Conservation (phyloP, 2,329 filamentous ascomycete species). For the Neonectria magnoliae region DNA sequence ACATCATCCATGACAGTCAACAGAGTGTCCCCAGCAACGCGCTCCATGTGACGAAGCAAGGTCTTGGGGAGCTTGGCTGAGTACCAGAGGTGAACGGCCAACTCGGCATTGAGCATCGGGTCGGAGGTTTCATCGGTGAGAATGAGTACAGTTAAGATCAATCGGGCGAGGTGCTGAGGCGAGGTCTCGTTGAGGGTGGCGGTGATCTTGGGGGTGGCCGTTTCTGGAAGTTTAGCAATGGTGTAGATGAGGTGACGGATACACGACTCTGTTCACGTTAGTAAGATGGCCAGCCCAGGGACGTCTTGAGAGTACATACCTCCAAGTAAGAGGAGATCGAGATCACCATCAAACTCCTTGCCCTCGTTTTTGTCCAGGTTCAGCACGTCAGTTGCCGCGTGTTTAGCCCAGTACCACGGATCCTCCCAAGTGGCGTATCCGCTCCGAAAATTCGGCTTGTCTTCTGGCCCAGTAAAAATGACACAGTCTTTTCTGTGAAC, state of each 20-base stretch:
- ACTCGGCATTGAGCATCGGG: slow-evolving; percentile 34
- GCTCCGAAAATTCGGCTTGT: background rate
- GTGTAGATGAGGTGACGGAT: slow-evolving; percentile 43
- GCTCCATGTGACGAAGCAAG: slow-evolving; percentile 22
- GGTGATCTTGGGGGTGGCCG: slow-evolving; percentile 24
- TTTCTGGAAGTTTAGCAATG: slow-evolving; percentile 32
- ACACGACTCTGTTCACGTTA: slow-evolving; percentile 27
- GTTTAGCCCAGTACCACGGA: slow-evolving; percentile 28
- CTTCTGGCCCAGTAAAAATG: no score
- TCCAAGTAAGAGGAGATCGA: slow-evolving; percentile 38
- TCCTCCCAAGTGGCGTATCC: background rate
- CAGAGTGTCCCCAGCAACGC: slow-evolving; percentile 10
- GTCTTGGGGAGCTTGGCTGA: slow-evolving; percentile 31
- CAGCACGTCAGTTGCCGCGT: slow-evolving; percentile 40
- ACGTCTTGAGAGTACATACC: slow-evolving; percentile 13
- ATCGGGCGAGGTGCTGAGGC: slow-evolving; percentile 3
- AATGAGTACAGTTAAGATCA: slow-evolving; percentile 26
- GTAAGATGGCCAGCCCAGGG: background rate
- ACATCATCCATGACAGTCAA: slow-evolving; percentile 11
- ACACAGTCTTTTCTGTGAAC: slow-evolving; percentile 23
- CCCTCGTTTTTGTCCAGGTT: slow-evolving; percentile 43
- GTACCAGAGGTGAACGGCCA: slow-evolving; percentile 42
- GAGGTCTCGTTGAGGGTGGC: slow-evolving; percentile 24
- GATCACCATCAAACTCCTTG: slow-evolving; percentile 26
- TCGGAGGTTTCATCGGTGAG: slow-evolving; percentile 23